Evolutionary conservation across 371 early-diverging fungal species (phyloP).

Genomic region (Haplosporangium sp.): DNA sequence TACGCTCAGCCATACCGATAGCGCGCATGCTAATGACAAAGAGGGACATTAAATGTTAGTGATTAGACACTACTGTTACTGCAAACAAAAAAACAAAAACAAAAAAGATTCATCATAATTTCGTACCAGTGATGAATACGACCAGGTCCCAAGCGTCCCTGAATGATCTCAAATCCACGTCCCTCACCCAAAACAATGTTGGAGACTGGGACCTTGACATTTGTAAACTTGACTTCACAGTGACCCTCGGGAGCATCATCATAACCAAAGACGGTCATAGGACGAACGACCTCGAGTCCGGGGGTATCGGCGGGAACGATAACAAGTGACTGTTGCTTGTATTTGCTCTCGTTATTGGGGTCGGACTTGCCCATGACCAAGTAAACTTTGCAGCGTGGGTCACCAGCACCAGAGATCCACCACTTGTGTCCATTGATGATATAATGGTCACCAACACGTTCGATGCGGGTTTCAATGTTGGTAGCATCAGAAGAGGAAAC

Average conservation of each 20-base stretch:
- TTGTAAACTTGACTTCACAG: conserved; percentile 90
- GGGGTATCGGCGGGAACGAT: conserved; percentile 91
- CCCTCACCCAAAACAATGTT: conserved; percentile 95
- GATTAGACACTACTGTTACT: neutral
- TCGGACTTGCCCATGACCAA: conserved; percentile 92
- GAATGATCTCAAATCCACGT: conserved; percentile 96
- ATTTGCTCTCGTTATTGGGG: conserved; percentile 73
- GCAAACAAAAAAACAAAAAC: neutral
- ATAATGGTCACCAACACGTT: conserved; percentile 75
- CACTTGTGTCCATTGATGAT: conserved; percentile 95
- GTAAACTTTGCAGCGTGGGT: conserved; percentile 91
- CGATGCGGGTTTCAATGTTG: conserved; percentile 90
- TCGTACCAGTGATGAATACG: conserved; percentile 78
- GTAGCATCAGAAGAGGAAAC: conserved; percentile 97
- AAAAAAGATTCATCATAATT: neutral
- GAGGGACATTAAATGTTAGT: neutral
- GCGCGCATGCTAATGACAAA: conserved; percentile 84
- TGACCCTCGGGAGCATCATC: conserved; percentile 98
- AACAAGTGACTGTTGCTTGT: conserved; percentile 91
- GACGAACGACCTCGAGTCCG: conserved; percentile 88
- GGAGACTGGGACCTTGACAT: conserved; percentile 88
- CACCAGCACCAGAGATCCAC: conserved; percentile 97
- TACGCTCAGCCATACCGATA: conserved; percentile 95
- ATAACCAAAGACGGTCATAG: conserved; percentile 92
- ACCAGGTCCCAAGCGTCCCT: conserved; percentile 95